phyloP scores from a whole-genome alignment of 2,329 filamentous ascomycete genomes.

The Zopfia rhizophila region DNA sequence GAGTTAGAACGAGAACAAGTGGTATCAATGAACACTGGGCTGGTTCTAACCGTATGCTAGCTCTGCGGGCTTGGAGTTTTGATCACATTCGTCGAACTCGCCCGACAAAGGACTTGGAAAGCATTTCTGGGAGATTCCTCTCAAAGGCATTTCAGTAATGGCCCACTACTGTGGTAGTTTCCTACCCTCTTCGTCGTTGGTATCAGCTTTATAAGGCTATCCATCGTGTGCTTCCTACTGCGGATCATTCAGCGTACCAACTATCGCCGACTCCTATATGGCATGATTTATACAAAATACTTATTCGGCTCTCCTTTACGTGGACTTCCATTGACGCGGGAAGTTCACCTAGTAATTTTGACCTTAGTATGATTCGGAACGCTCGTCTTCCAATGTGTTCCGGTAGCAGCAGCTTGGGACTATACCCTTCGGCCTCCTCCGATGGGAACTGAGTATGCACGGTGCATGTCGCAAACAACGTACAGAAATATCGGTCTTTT shows the following conservation, averaged over 20 bases:
- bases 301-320: not conserved
- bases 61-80: slow-evolving; percentile 22
- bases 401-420: slow-evolving; percentile 59
- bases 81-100: slow-evolving; percentile 15
- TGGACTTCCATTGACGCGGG: slow-evolving; percentile 6
- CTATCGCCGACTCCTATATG: slow-evolving; percentile 54
- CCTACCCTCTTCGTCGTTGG: slow-evolving; percentile 57
- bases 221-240: slow-evolving; percentile 58
- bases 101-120: slow-evolving; percentile 55
- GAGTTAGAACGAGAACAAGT: slow-evolving; percentile 36
- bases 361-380: slow-evolving; percentile 55
- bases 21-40: slow-evolving; percentile 49
- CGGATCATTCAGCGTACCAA: slow-evolving; percentile 48
- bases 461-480: slow-evolving; percentile 48
- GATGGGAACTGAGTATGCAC: slow-evolving; percentile 22
- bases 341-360: slow-evolving; percentile 41
- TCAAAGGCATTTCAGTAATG: slow-evolving; percentile 38
- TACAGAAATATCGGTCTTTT: slow-evolving; percentile 59
- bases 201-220: slow-evolving; percentile 59
- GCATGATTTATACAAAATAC: slow-evolving; percentile 51
- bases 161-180: slow-evolving; percentile 50
- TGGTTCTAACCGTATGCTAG: no score
- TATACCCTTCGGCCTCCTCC: slow-evolving; percentile 24
- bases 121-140: slow-evolving; percentile 46
- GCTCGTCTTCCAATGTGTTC: slow-evolving; percentile 58